phyloP scores from a whole-genome alignment of 192 early-diverging fungal species.

The Umbelopsis sp. region DNA sequence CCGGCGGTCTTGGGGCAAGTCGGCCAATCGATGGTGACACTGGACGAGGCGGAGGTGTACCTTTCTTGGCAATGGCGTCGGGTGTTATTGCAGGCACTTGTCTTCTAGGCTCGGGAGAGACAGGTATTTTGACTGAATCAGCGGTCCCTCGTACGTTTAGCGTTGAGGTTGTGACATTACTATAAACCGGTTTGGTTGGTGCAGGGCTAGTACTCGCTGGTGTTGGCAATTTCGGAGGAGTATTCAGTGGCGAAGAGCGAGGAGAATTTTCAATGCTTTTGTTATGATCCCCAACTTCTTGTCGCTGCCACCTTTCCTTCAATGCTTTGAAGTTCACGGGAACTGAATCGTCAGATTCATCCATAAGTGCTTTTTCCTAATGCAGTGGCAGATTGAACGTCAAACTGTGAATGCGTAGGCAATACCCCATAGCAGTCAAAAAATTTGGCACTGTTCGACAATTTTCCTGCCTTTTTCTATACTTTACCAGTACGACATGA shows the following conservation, averaged over 20 bases:
- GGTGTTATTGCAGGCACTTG: slow-evolving; percentile 5
- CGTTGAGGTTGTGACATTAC: not conserved
- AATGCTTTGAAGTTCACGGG: slow-evolving; percentile 32
- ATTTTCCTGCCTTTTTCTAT: too few relatives aligned
- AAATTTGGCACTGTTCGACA: not conserved
- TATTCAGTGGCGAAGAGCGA: slow-evolving; percentile 3
- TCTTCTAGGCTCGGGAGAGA: not conserved
- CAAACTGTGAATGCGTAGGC: too few relatives aligned
- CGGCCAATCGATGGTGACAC: not conserved
- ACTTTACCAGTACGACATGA: too few relatives aligned
- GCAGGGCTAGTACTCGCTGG: not conserved
- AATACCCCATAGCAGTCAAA: not conserved
- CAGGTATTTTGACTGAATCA: not conserved
- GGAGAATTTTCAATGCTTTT: slow-evolving; percentile 11
- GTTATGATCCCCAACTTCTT: slow-evolving; percentile 22
- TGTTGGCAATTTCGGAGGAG: slow-evolving; percentile 2
- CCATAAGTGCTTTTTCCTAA: not conserved
- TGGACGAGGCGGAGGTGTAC: slow-evolving; percentile 2
- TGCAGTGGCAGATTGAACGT: too few relatives aligned
- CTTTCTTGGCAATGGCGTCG: slow-evolving; percentile 18
- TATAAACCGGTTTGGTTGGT: not conserved
- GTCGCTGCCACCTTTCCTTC: slow-evolving; percentile 38
- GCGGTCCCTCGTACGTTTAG: slow-evolving; percentile 13
- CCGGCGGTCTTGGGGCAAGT: not conserved
- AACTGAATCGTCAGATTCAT: slow-evolving; percentile 1